Evolutionary conservation across 1,284 basidiomycete species (phyloP).

Genomic region (Irpex lacteus): DNA sequence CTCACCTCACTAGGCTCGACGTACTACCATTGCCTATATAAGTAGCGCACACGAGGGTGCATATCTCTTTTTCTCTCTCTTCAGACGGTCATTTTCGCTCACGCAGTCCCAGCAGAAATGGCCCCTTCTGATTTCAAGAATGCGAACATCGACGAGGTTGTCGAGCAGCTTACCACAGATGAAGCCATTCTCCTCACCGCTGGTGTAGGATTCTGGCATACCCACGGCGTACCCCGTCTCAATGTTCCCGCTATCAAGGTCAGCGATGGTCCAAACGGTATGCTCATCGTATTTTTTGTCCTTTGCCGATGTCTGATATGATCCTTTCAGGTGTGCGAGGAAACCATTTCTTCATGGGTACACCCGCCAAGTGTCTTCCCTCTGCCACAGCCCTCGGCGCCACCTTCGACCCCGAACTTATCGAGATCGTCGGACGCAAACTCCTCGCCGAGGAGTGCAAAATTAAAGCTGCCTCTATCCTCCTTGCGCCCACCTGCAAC

Average conservation of each 20-base stretch:
- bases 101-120: constrained; percentile 36
- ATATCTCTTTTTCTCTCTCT: neutral
- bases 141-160: constrained; percentile 55
- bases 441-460: constrained; percentile 73
- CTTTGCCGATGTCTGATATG: neutral
- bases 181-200: constrained; percentile 70
- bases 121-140: constrained; percentile 66
- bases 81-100: neutral
- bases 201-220: constrained; percentile 78
- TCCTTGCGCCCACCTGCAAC: constrained; percentile 79
- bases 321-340: constrained; percentile 30
- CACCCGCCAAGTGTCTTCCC: constrained; percentile 62
- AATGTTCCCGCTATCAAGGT: constrained; percentile 74
- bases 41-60: neutral
- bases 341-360: constrained; percentile 40
- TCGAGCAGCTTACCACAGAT: constrained; percentile 65
- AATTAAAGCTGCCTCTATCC: constrained; percentile 63
- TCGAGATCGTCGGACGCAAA: constrained; percentile 58
- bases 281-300: constrained; percentile 14
- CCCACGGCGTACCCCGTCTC: constrained; percentile 58
- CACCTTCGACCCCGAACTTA: constrained; percentile 69
- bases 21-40: neutral
- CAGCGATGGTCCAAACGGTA: constrained; percentile 74
- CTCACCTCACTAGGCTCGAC: neutral
- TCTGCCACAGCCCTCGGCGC: constrained; percentile 69